Evolutionary conservation across 257 asterid genomes (phyloP).

Genomic region (Capsicum baccatum): DNA sequence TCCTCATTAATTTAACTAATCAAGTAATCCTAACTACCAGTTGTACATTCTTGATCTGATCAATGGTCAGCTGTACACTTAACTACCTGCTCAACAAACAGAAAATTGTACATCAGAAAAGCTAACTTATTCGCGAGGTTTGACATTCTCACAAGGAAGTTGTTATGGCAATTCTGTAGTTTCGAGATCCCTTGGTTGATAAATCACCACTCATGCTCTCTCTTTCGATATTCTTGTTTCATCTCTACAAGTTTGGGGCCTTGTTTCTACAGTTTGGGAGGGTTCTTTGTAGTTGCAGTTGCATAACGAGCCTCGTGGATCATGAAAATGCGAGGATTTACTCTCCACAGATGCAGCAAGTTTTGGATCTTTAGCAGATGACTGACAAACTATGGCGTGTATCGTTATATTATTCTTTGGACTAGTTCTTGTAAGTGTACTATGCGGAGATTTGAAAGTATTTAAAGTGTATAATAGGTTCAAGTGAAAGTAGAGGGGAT

Average conservation of each 20-base stretch:
- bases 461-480: not conserved
- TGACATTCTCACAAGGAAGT: not conserved
- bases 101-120: not conserved
- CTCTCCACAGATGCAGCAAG: not conserved
- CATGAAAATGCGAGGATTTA: not conserved
- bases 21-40: too few species aligned
- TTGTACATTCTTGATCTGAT: too few species aligned
- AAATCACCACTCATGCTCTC: not conserved
- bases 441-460: not conserved
- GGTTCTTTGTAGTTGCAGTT: not conserved
- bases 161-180: not conserved
- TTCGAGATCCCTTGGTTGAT: not conserved
- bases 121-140: not conserved
- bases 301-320: not conserved
- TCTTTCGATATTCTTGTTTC: not conserved
- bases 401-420: not conserved
- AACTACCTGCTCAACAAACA: constrained; percentile 5
- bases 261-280: not conserved
- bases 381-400: not conserved
- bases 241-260: not conserved
- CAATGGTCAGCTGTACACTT: too few species aligned
- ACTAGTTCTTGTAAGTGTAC: not conserved
- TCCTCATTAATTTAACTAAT: too few species aligned
- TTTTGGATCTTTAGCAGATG: not conserved
- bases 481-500: constrained; percentile 19